Percentiles rank a stretch among this genome's conserved stretches.
These are phyloP conservation scores for Simplicillium aogashimaense DNA, from an alignment of 2,329 filamentous ascomycete species.

Conservation along the genomic window DNA sequence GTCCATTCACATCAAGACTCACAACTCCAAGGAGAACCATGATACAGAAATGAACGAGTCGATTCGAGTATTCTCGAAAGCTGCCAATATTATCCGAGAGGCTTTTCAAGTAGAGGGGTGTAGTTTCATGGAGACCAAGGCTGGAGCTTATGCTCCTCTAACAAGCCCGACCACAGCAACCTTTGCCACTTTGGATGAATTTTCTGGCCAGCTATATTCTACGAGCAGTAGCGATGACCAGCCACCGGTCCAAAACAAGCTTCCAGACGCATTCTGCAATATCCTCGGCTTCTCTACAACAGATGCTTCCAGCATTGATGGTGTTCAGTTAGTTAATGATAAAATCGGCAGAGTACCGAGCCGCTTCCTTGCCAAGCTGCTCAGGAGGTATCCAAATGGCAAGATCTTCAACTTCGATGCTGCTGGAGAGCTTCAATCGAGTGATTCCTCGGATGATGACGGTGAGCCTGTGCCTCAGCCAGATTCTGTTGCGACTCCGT, in stretches of 20 bases:
- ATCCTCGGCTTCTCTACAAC: conserved; percentile 29
- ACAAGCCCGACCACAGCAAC: conserved; percentile 4
- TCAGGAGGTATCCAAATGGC: conserved; percentile 33
- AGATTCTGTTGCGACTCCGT: too few species aligned
- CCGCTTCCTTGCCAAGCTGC: conserved; percentile 26
- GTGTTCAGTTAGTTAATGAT: conserved; percentile 7
- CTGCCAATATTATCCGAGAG: conserved; percentile 30
- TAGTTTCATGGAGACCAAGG: conserved; percentile 20
- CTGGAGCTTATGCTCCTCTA: too few species aligned
- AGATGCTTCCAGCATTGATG: conserved; percentile 20
- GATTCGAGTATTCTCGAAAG: conserved; percentile 27
- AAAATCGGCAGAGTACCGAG: conserved; percentile 20
- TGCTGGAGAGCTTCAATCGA: conserved; percentile 22
- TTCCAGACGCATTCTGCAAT: conserved; percentile 12
- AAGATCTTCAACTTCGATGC: conserved; percentile 34
- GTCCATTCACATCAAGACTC: background rate
- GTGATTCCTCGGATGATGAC: conserved; percentile 17
- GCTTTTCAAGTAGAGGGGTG: conserved; percentile 29
- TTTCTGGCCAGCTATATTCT: conserved; percentile 2
- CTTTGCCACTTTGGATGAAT: too few species aligned
- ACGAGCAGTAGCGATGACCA: conserved; percentile 14
- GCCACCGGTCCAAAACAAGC: conserved; percentile 1
- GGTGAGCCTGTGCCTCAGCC: background rate
- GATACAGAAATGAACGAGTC: too few species aligned
- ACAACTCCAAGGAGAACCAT: too few species aligned